Conservation (phyloP, 805 yeast species). For the Candida maltosa region DNA sequence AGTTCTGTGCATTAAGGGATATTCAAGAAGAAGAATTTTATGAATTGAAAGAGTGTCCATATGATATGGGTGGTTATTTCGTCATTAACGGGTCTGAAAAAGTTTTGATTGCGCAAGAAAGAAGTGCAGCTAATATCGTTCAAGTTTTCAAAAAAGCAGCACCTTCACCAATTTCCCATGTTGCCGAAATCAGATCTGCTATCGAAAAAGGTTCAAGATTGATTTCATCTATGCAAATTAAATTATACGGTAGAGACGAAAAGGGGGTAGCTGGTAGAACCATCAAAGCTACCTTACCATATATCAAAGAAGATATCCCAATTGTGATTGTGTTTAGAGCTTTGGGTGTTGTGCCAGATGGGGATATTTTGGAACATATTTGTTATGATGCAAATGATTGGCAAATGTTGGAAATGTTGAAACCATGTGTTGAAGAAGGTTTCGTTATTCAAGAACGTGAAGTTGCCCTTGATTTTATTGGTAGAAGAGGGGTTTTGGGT, state of each 20-base stretch:
- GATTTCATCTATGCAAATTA: slow-evolving; percentile 90
- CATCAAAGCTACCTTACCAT: slow-evolving; percentile 93
- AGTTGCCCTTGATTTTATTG: slow-evolving; percentile 95
- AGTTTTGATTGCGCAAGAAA: slow-evolving; percentile 96
- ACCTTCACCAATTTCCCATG: slow-evolving; percentile 91
- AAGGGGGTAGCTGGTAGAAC: slow-evolving; percentile 71
- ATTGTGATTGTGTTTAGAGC: slow-evolving; percentile 97
- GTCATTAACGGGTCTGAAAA: slow-evolving; percentile 98
- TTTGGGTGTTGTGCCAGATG: slow-evolving; percentile 97
- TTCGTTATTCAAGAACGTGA: slow-evolving; percentile 97
- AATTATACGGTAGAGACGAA: slow-evolving; percentile 80
- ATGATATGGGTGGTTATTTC: slow-evolving; percentile 99
- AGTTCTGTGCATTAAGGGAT: slow-evolving; percentile 89
- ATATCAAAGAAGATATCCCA: slow-evolving; percentile 94
- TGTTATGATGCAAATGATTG: slow-evolving; percentile 97
- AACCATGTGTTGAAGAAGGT: slow-evolving; percentile 99
- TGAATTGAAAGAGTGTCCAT: slow-evolving; percentile 96
- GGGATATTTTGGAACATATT: slow-evolving; percentile 96
- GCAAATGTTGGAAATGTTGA: slow-evolving; percentile 99
- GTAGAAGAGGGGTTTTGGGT: slow-evolving; percentile 97
- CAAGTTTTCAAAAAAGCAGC: slow-evolving; percentile 98
- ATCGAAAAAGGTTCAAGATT: slow-evolving; percentile 95
- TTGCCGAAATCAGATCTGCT: slow-evolving; percentile 96
- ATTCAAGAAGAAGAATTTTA: slow-evolving; percentile 90
- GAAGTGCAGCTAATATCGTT: slow-evolving; percentile 97